These are phyloP conservation scores for Paxillus ammoniavirescens DNA, from an alignment of 768 basidiomycete genomes.

Conservation along the genomic window DNA sequence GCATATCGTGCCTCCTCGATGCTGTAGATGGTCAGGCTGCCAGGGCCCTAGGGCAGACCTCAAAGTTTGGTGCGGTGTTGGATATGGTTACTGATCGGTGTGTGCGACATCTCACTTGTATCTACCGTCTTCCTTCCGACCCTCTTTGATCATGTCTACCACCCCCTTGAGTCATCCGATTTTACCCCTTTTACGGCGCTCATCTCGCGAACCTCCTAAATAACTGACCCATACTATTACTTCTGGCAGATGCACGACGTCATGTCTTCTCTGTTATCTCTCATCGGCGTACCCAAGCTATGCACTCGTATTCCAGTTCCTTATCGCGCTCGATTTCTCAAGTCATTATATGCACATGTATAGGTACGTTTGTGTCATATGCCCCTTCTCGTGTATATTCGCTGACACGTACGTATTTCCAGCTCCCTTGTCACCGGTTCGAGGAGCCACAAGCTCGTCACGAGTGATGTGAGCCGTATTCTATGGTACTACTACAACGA, in stretches of 20 bases:
- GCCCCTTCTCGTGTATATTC: too few species aligned
- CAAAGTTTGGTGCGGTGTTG: conserved; percentile 95
- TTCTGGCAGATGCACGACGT: conserved; percentile 86
- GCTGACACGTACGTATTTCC: conserved; percentile 7
- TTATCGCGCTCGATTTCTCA: conserved; percentile 96
- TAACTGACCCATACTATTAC: background rate
- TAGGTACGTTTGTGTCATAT: conserved; percentile 55
- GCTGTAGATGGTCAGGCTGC: conserved; percentile 95
- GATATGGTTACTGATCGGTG: conserved; percentile 99
- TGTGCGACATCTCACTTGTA: conserved; percentile 22
- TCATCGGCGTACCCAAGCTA: conserved; percentile 85
- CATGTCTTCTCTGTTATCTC: conserved; percentile 91
- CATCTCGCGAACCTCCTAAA: background rate
- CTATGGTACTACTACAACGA: conserved; percentile 94
- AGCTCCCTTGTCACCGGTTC: conserved; percentile 96
- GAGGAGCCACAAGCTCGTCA: conserved; percentile 88
- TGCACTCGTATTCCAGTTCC: conserved; percentile 86
- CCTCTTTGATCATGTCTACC: background rate
- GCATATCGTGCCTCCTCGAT: conserved; percentile 88
- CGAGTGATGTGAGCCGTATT: conserved; percentile 89
- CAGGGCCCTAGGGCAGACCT: conserved; percentile 82
- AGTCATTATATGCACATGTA: conserved; percentile 99
- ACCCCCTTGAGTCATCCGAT: background rate
- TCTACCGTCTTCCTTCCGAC: background rate
- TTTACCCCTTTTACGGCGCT: background rate